phyloP scores from a whole-genome alignment of 371 early-diverging fungal species.

The Apophysomyces trapeziformis region DNA sequence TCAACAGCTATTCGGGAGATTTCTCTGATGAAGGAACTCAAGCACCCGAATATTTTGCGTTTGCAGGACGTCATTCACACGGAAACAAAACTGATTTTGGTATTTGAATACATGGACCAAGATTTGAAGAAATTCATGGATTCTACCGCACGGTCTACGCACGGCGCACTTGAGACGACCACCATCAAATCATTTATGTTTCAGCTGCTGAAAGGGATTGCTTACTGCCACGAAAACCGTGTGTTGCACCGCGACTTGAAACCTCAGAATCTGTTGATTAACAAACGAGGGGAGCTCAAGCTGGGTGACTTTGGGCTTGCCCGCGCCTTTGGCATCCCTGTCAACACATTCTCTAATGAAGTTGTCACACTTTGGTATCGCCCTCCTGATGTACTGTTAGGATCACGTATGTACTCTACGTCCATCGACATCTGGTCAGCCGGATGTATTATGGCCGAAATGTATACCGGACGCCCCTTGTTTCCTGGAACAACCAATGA shows the following conservation, averaged over 20 bases:
- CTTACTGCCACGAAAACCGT: conserved; percentile 87
- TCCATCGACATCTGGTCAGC: conserved; percentile 96
- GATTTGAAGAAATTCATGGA: conserved; percentile 98
- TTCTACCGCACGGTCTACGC: conserved; percentile 59
- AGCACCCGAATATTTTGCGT: conserved; percentile 89
- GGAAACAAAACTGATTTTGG: conserved; percentile 95
- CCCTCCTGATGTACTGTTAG: conserved; percentile 95
- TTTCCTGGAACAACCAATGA: conserved; percentile 98
- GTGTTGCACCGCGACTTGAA: conserved; percentile 96
- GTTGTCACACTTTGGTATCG: conserved; percentile 98
- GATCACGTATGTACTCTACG: conserved; percentile 83
- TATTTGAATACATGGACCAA: conserved; percentile 98
- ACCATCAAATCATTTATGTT: conserved; percentile 85
- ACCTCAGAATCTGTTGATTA: conserved; percentile 90
- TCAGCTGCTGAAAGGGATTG: conserved; percentile 88
- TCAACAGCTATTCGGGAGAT: conserved; percentile 98
- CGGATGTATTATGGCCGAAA: conserved; percentile 96
- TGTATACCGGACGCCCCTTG: conserved; percentile 89
- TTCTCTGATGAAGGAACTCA: conserved; percentile 93
- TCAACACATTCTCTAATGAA: conserved; percentile 97
- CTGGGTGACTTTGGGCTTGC: conserved; percentile 91
- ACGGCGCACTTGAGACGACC: conserved; percentile 71
- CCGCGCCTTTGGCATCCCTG: conserved; percentile 72
- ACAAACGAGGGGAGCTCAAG: conserved; percentile 83
- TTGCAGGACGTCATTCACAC: conserved; percentile 98